Evolutionary conservation across 306 rosid species (phyloP), one percentile per base, ranked within the genome.

Genomic region (Sphenostylis stenocarpa): DNA sequence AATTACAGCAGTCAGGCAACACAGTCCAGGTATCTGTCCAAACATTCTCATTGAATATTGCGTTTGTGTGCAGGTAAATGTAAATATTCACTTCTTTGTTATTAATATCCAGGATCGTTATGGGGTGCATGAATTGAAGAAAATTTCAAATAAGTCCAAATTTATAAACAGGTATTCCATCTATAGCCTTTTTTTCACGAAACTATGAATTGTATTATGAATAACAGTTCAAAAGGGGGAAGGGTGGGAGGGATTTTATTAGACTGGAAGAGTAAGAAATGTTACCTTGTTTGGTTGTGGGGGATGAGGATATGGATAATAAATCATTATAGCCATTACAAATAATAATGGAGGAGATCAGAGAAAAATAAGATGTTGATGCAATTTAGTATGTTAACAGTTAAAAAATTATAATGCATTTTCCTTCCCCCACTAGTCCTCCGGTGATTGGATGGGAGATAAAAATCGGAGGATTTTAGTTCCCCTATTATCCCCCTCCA

Each of bases 121-220:
- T 77, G 99, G 97, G 60, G 77, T 93, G 45, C 86, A 83, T 73
- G 90, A 91, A 69, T 70, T 91, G 91, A 80, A 66, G 82, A 85
- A 84, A 74, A 81, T 87, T 80, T 88, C 96, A 36, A 85, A 64
- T 26, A 91, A 81, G 77, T 64, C 93, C 3, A 83, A 88, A 77
- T 96, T 78, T 73, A 82, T 78, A 33, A 92, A 92, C 93, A 88
- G 99, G 99, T 92, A 90, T 77, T 45, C 63, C 7, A 24, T 68
- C 52, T 23, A 57, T 56, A 29, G 39, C 48, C 74, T 45, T 76
- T 71, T n/a, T 67, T 61, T 11, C 53, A 36, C 17, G 3, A 31
- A 39, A 66, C 47, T 41, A 16, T n/a, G 3, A 43, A 39, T 20
- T 47, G 4, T 47, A 41, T 69, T 47, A 41, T 69, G 58, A 39